A percentile compares a stretch with the other conserved stretches of the same genome.
phyloP scores from a whole-genome alignment of 179 eudicot species.

The Beta macrorhiza region DNA sequence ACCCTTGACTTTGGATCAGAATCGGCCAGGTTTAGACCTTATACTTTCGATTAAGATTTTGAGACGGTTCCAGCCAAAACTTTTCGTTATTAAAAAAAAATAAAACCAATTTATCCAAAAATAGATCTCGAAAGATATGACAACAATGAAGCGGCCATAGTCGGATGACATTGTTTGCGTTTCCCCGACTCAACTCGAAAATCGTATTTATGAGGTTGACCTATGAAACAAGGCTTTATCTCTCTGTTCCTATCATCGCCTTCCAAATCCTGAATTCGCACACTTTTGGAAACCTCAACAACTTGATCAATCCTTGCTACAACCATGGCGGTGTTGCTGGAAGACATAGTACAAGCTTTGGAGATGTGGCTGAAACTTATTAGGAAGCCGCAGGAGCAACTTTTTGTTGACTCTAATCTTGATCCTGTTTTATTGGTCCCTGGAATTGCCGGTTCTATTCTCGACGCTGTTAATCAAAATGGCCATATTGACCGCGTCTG shows the following conservation, averaged over 20 bases:
- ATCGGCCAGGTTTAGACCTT: too few relatives aligned
- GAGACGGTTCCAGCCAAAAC: too few relatives aligned
- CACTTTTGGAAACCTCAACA: neutral
- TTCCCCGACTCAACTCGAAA: too few relatives aligned
- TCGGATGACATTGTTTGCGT: too few relatives aligned
- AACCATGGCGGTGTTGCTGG: constrained; percentile 42
- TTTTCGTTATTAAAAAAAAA: too few relatives aligned
- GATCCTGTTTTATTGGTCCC: constrained; percentile 93
- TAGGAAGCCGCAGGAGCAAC: constrained; percentile 38
- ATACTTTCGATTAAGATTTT: too few relatives aligned
- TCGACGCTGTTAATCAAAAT: constrained; percentile 61
- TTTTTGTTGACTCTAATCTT: constrained; percentile 67
- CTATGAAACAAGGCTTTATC: neutral
- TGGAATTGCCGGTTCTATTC: constrained; percentile 90
- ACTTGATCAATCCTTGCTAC: neutral
- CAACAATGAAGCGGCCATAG: too few relatives aligned
- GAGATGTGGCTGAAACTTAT: constrained; percentile 69
- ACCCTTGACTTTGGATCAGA: too few relatives aligned
- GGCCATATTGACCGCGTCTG: constrained; percentile 75
- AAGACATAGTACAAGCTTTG: constrained; percentile 48
- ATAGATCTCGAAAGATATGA: too few relatives aligned
- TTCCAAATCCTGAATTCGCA: neutral
- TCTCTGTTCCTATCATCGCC: neutral
- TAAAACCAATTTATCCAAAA: too few relatives aligned
- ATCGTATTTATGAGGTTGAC: too few relatives aligned